These are phyloP conservation scores for Calvatia gigantea DNA, from an alignment of 768 basidiomycete genomes.

Conservation along the genomic window DNA sequence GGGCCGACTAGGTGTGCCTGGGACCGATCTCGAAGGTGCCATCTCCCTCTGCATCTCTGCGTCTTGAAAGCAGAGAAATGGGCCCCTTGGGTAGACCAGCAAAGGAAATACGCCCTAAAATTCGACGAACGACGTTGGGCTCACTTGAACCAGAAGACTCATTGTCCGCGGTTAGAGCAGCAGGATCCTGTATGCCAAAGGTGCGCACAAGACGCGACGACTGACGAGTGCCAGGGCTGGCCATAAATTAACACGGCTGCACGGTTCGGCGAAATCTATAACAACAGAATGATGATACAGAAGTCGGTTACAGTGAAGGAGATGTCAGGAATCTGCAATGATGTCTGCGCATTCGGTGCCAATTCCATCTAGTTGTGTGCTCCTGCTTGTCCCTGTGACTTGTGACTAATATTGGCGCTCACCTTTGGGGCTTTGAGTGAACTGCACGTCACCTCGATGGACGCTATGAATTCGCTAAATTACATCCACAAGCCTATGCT, in stretches of 20 bases:
- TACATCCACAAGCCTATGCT: too few species aligned
- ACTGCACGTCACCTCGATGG: background rate
- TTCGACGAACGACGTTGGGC: constrained; percentile 7
- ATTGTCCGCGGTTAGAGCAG: background rate
- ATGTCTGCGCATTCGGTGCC: constrained; percentile 3
- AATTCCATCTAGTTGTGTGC: constrained; percentile 6
- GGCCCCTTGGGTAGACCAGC: constrained; percentile 10
- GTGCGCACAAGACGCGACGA: constrained; percentile 13
- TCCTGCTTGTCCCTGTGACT: background rate
- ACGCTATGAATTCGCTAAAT: too few species aligned
- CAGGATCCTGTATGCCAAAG: constrained; percentile 16
- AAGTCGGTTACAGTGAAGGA: background rate
- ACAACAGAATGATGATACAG: background rate
- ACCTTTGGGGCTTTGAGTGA: background rate
- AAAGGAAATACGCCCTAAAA: constrained; percentile 15
- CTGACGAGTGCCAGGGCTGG: constrained; percentile 5
- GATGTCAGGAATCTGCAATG: constrained; percentile 3
- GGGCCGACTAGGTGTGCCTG: constrained; percentile 43
- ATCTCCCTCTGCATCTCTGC: constrained; percentile 11
- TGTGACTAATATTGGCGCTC: background rate
- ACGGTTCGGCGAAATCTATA: background rate
- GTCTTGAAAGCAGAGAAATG: constrained; percentile 8
- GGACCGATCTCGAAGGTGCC: constrained; percentile 15
- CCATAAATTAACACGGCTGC: constrained; percentile 8
- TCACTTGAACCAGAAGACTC: constrained; percentile 8